Percentiles rank a stretch among this genome's conserved stretches.
Conservation (phyloP, 2,329 filamentous ascomycete species). For the Fusarium scirpi region DNA sequence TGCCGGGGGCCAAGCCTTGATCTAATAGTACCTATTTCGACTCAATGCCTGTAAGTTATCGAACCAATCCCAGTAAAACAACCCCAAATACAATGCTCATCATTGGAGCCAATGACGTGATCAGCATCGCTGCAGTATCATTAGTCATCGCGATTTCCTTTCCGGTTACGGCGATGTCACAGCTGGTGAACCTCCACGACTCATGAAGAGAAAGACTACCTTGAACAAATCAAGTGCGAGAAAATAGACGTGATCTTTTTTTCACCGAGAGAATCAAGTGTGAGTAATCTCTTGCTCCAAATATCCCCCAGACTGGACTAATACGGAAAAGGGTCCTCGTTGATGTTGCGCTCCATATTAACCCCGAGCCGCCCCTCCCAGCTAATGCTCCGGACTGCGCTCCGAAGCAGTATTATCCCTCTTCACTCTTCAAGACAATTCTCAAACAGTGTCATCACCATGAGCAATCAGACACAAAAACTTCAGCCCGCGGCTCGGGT, state of each 20-base stretch:
- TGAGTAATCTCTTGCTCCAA: background rate
- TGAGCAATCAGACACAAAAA: slow-evolving; percentile 58
- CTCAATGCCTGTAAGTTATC: slow-evolving; percentile 11
- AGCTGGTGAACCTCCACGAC: slow-evolving; percentile 10
- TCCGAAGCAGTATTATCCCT: slow-evolving; percentile 36
- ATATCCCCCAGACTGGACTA: slow-evolving; percentile 15
- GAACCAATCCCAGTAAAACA: slow-evolving; percentile 38
- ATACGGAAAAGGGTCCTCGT: slow-evolving; percentile 18
- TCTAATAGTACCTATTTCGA: background rate
- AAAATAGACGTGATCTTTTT: slow-evolving; percentile 8
- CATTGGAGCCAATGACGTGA: slow-evolving; percentile 45
- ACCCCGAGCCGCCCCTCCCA: slow-evolving; percentile 36
- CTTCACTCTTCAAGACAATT: slow-evolving; percentile 36
- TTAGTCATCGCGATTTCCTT: slow-evolving; percentile 42
- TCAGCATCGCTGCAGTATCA: slow-evolving; percentile 19
- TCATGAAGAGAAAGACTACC: slow-evolving; percentile 2
- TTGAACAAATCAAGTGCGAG: slow-evolving; percentile 8
- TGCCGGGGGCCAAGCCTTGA: background rate
- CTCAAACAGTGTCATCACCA: slow-evolving; percentile 48
- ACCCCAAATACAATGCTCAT: slow-evolving; percentile 35
- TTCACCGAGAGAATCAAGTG: slow-evolving; percentile 5
- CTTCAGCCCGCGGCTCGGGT: slow-evolving; percentile 64
- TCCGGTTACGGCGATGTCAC: slow-evolving; percentile 46
- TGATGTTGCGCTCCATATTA: slow-evolving; percentile 48
- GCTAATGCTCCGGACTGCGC: slow-evolving; percentile 36